Conservation (phyloP, 2,329 filamentous ascomycete genomes). For the Ceratocystis colombiana region DNA sequence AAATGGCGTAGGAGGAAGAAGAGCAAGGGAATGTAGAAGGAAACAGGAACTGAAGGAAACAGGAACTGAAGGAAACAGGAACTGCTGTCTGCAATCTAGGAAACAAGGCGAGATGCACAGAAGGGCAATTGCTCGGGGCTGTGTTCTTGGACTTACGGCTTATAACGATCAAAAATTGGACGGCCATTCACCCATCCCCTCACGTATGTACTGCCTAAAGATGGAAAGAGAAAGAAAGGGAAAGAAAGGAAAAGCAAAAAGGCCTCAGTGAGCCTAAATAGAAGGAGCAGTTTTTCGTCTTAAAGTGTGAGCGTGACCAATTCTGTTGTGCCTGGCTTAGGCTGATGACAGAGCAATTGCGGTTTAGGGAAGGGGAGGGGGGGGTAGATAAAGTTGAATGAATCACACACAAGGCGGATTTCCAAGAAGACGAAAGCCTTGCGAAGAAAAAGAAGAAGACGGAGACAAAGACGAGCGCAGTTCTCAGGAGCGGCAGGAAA, state of each 20-base stretch:
- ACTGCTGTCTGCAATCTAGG: no score
- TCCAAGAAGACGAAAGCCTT: neutral
- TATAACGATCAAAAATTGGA: neutral
- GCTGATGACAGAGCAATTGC: constrained; percentile 5
- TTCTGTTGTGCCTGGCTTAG: constrained; percentile 14
- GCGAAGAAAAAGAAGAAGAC: constrained; percentile 16
- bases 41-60: neutral
- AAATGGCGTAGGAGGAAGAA: constrained; percentile 5
- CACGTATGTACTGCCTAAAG: neutral
- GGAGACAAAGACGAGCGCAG: neutral
- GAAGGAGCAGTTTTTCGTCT: constrained; percentile 15
- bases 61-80: neutral
- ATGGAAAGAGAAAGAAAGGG: neutral
- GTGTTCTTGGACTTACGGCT: constrained; percentile 8
- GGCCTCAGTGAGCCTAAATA: neutral
- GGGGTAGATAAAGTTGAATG: constrained; percentile 3
- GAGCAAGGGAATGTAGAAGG: constrained; percentile 3
- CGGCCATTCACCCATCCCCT: neutral
- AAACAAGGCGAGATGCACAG: neutral
- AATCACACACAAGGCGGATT: neutral
- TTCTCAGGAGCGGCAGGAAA: neutral
- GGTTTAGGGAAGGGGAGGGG: constrained; percentile 6
- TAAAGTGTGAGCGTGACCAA: constrained; percentile 17
- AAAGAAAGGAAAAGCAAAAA: neutral
- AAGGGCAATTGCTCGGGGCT: neutral